Conservation (phyloP, 805 yeast species). For the Yamadazyma nakazawae region DNA sequence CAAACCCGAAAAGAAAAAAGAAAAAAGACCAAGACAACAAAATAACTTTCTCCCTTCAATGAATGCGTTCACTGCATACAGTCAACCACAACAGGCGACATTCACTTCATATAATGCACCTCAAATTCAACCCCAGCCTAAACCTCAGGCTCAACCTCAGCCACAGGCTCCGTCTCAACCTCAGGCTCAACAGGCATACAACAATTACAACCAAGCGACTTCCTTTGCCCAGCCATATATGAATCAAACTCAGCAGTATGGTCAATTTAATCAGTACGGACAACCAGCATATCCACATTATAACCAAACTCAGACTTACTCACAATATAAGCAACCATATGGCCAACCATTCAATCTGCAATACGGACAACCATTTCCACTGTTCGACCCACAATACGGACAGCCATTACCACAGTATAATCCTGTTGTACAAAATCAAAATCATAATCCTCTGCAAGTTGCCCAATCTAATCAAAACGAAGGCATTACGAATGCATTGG, state of each 20-base stretch:
- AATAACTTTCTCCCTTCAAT: background rate
- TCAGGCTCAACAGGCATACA: background rate
- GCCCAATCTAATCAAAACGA: slow-evolving; percentile 2
- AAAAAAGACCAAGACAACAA: slow-evolving; percentile 4
- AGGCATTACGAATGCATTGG: slow-evolving; percentile 10
- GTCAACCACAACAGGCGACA: background rate
- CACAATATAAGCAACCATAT: slow-evolving; percentile 3
- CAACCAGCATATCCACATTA: background rate
- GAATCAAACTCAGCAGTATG: background rate
- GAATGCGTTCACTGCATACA: slow-evolving; percentile 1
- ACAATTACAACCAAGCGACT: background rate
- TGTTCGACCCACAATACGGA: slow-evolving; percentile 3
- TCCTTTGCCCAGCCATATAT: background rate
- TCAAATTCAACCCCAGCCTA: slow-evolving; percentile 3
- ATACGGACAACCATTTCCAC: slow-evolving; percentile 5
- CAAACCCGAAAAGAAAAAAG: slow-evolving; percentile 28
- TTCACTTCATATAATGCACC: slow-evolving; percentile 5
- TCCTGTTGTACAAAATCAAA: too few relatives aligned
- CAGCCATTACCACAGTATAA: background rate
- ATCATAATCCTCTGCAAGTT: background rate
- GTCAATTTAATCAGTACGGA: background rate
- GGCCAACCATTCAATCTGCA: slow-evolving; percentile 2
- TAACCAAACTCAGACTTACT: background rate
- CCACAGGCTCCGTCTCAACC: background rate
- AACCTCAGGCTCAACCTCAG: background rate